Conservation (phyloP, 2,329 filamentous ascomycete genomes). For the Cytospora leucostoma region DNA sequence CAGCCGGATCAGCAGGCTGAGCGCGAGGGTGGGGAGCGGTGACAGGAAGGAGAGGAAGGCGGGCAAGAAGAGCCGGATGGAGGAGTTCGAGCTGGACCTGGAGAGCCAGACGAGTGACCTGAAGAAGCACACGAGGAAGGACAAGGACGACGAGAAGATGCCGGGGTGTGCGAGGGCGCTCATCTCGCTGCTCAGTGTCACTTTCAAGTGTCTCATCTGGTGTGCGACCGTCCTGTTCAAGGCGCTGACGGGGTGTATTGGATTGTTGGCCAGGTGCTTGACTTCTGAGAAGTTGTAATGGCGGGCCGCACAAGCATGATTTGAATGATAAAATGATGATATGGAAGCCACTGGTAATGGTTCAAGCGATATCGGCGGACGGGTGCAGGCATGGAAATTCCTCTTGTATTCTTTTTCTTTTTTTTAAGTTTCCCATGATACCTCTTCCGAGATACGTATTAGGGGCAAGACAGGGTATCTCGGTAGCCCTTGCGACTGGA, state of each 20-base stretch:
- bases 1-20: constrained; percentile 37
- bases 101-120: constrained; percentile 60
- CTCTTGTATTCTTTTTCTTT: constrained; percentile 16
- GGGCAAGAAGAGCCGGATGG: constrained; percentile 43
- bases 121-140: constrained; percentile 44
- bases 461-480: neutral
- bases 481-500: constrained; percentile 1
- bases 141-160: constrained; percentile 49
- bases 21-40: constrained; percentile 31
- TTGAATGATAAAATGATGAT: constrained; percentile 20
- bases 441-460: constrained; percentile 14
- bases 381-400: constrained; percentile 17
- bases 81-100: constrained; percentile 63
- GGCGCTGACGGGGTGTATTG: constrained; percentile 52
- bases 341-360: constrained; percentile 20
- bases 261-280: constrained; percentile 53
- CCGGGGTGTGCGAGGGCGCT: constrained; percentile 51
- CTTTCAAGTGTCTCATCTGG: constrained; percentile 63
- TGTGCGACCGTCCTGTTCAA: constrained; percentile 57
- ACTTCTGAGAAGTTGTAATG: constrained; percentile 43
- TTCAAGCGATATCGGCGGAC: constrained; percentile 10
- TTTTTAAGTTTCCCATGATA: constrained; percentile 17
- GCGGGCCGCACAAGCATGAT: constrained; percentile 17
- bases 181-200: constrained; percentile 52
- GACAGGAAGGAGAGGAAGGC: constrained; percentile 29